Conservation (phyloP, 176 grass and related monocot genomes). For the Musa beccarii region DNA sequence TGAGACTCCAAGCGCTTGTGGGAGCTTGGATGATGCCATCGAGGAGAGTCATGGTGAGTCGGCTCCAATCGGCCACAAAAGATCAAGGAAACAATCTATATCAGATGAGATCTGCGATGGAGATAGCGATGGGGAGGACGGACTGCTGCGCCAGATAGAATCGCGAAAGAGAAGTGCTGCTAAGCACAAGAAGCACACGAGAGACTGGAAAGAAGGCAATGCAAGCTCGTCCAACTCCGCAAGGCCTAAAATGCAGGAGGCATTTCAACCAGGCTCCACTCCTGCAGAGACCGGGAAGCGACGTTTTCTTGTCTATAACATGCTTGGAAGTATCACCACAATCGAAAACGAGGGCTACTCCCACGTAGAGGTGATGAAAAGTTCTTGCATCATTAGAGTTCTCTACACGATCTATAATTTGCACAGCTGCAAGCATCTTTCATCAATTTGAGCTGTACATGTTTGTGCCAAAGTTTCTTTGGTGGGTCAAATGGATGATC, state of each 20-base stretch:
- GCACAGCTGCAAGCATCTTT: not conserved
- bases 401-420: too few relatives aligned
- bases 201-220: constrained; percentile 34
- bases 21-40: constrained; percentile 57
- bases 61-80: constrained; percentile 38
- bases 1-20: constrained; percentile 43
- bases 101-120: constrained; percentile 35
- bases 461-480: not conserved
- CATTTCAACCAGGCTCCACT: constrained; percentile 83
- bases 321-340: constrained; percentile 84
- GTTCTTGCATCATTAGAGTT: not conserved
- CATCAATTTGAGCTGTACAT: not conserved
- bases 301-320: constrained; percentile 80
- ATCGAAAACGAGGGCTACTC: constrained; percentile 78
- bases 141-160: constrained; percentile 46
- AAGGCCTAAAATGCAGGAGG: constrained; percentile 54
- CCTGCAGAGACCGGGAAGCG: constrained; percentile 52
- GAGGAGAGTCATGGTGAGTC: constrained; percentile 54
- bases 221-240: constrained; percentile 31
- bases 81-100: constrained; percentile 32
- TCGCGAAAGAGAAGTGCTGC: constrained; percentile 48
- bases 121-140: constrained; percentile 51
- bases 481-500: not conserved
- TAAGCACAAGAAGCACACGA: constrained; percentile 25
- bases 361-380: constrained; percentile 65